These are phyloP conservation scores for Acanthamoeba polyphaga DNA, from an alignment of 208 protist species.

Conservation along the genomic window DNA sequence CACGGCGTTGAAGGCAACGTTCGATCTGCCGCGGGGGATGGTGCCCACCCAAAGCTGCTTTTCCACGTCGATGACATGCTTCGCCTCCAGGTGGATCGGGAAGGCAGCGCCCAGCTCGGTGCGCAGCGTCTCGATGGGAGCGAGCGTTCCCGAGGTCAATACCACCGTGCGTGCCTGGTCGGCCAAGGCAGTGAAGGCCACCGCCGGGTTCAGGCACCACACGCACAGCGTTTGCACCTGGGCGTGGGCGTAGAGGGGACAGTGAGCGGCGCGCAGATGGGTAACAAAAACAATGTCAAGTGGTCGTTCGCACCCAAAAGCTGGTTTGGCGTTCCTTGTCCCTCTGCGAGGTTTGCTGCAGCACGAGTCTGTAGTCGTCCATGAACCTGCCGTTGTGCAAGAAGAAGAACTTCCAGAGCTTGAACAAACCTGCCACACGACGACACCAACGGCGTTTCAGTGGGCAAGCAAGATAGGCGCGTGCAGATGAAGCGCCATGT, in stretches of 20 bases:
- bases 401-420: conserved; percentile 66
- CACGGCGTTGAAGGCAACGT: conserved; percentile 69
- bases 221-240: conserved; percentile 71
- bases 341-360: conserved; percentile 51
- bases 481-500: neutral
- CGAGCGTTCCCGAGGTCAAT: conserved; percentile 97
- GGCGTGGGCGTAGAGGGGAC: neutral
- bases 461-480: too few relatives aligned
- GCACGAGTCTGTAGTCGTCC: conserved; percentile 49
- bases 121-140: conserved; percentile 93
- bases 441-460: too few relatives aligned
- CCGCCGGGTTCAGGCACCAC: conserved; percentile 85
- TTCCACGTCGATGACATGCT: conserved; percentile 93
- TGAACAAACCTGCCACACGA: conserved; percentile 28
- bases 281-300: neutral
- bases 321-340: conserved; percentile 50
- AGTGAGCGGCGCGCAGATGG: neutral
- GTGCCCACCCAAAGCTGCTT: conserved; percentile 80
- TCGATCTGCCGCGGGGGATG: neutral
- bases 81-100: conserved; percentile 90
- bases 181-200: conserved; percentile 79
- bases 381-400: conserved; percentile 53
- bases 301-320: neutral
- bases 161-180: conserved; percentile 87
- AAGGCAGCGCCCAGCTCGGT: conserved; percentile 90